Evolutionary conservation across 495 filamentous ascomycete genomes (phyloP).

Genomic region (Chaetomium cochliodes): DNA sequence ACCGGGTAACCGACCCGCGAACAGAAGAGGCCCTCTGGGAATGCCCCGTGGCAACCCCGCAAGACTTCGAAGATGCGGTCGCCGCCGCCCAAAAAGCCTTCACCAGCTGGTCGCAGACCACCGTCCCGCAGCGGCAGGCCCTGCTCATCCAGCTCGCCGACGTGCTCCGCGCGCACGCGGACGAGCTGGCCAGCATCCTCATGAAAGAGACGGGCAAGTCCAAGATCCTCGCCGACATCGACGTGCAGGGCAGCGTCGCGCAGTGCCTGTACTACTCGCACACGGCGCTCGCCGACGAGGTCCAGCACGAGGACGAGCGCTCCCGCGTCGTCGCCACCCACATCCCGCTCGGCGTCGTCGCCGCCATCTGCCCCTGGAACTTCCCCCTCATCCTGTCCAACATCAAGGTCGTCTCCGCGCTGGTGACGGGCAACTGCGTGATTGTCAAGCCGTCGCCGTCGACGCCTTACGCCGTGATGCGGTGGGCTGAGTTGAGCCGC

Average conservation of each 20-base stretch:
- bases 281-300: conserved; percentile 43
- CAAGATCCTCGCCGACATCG: conserved; percentile 31
- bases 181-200: conserved; percentile 41
- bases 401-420: conserved; percentile 55
- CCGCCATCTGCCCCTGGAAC: conserved; percentile 63
- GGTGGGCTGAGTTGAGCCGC: conserved; percentile 60
- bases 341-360: conserved; percentile 53
- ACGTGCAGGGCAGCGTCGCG: conserved; percentile 28
- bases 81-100: conserved; percentile 47
- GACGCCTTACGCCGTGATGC: conserved; percentile 66
- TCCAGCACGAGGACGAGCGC: conserved; percentile 53
- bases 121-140: conserved; percentile 51
- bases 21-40: conserved; percentile 50
- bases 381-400: conserved; percentile 58
- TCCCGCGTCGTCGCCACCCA: conserved; percentile 49
- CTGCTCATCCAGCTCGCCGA: conserved; percentile 53
- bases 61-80: conserved; percentile 55
- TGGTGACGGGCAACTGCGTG: conserved; percentile 61
- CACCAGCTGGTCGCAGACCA: conserved; percentile 43
- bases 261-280: conserved; percentile 35
- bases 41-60: conserved; percentile 42
- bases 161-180: conserved; percentile 35
- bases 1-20: conserved; percentile 47
- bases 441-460: conserved; percentile 65
- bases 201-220: conserved; percentile 48